These are phyloP conservation scores for Gaeumannomyces sp. DNA, from an alignment of 2,329 filamentous ascomycete genomes.

Conservation along the genomic window DNA sequence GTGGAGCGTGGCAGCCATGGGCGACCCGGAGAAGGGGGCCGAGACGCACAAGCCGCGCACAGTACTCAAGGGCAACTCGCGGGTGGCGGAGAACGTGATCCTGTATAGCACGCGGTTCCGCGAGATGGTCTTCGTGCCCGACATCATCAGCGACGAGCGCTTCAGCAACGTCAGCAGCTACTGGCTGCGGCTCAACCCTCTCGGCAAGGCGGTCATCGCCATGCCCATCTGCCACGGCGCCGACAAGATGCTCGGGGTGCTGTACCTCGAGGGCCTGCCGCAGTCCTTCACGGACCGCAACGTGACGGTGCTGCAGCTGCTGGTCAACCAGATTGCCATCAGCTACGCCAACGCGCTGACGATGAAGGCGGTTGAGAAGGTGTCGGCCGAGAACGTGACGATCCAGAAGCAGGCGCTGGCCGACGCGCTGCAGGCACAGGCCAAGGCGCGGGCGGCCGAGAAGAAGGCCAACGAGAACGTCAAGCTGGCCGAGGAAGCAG, in stretches of 20 bases:
- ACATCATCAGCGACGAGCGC: constrained; percentile 67
- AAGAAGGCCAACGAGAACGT: constrained; percentile 72
- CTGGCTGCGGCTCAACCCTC: constrained; percentile 62
- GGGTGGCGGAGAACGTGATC: constrained; percentile 71
- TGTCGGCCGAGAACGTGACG: constrained; percentile 69
- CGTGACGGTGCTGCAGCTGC: constrained; percentile 58
- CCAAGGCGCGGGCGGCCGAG: constrained; percentile 71
- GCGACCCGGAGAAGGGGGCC: constrained; percentile 63
- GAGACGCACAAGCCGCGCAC: constrained; percentile 60
- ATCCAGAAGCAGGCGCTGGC: constrained; percentile 71
- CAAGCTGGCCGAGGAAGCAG: constrained; percentile 75
- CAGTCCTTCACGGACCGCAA: constrained; percentile 73
- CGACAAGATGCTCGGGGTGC: constrained; percentile 62
- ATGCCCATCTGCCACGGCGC: constrained; percentile 68
- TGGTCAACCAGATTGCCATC: constrained; percentile 74
- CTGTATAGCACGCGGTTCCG: constrained; percentile 72
- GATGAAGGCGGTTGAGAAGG: constrained; percentile 67
- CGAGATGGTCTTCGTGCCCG: constrained; percentile 67
- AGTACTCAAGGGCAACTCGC: constrained; percentile 56
- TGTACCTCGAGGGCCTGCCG: constrained; percentile 70
- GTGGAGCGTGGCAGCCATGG: constrained; percentile 71
- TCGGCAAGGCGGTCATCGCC: constrained; percentile 71
- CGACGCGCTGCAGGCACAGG: constrained; percentile 66
- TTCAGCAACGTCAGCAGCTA: constrained; percentile 68
- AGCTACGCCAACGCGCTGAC: constrained; percentile 63